phyloP scores from a whole-genome alignment of 2,329 filamentous ascomycete species.

The Ophiostoma piceae region DNA sequence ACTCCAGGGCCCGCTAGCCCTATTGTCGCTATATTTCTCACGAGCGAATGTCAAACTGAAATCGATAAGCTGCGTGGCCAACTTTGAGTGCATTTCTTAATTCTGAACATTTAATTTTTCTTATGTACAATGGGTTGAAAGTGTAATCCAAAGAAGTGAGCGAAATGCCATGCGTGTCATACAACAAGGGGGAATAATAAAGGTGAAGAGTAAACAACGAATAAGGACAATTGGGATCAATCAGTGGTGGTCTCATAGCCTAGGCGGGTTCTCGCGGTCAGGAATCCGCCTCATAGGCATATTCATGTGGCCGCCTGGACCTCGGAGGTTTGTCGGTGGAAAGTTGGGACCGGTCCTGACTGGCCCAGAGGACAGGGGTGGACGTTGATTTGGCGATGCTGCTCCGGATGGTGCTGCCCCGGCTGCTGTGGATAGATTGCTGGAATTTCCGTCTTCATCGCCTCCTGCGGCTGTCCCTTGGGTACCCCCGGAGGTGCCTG shows the following conservation, averaged over 20 bases:
- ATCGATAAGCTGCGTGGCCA: not conserved
- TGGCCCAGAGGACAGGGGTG: not conserved
- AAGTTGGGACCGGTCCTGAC: not conserved
- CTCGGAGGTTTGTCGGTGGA: not conserved
- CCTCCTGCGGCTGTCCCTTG: not conserved
- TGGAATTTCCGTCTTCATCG: not conserved
- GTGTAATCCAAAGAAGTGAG: not conserved
- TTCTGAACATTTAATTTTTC: not conserved
- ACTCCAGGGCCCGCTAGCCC: no score
- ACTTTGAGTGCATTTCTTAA: not conserved
- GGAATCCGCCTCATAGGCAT: conserved; percentile 23
- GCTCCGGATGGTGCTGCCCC: not conserved
- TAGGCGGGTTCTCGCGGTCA: conserved; percentile 27
- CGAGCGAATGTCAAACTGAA: not conserved
- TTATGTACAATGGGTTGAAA: no score
- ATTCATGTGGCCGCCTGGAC: not conserved
- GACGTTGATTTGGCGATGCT: not conserved
- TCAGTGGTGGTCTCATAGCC: conserved; percentile 19
- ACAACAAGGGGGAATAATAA: not conserved
- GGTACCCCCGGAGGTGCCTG: not conserved
- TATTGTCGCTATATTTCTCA: not conserved
- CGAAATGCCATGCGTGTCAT: not conserved
- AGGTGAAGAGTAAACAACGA: not conserved
- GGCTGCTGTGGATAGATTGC: not conserved
- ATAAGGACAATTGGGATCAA: not conserved